These are phyloP conservation scores for Claviceps sp. DNA, from an alignment of 2,329 filamentous ascomycete genomes.

Conservation along the genomic window DNA sequence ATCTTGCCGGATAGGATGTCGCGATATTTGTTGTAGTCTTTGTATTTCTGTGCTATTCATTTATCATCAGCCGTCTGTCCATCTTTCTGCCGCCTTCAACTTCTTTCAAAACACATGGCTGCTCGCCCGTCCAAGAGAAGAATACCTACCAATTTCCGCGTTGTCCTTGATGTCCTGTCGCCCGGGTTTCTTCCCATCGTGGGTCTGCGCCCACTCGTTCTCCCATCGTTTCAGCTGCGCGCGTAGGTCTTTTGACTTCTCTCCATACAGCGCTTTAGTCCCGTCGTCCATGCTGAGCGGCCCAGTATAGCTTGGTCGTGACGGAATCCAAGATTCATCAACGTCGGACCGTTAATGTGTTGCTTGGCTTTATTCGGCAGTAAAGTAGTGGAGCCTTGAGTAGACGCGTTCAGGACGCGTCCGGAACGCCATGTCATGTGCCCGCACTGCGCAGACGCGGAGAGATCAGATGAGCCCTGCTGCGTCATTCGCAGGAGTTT, in stretches of 20 bases:
- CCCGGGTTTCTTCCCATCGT: slow-evolving; percentile 55
- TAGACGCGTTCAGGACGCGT: background rate
- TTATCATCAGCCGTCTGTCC: background rate
- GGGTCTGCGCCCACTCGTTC: slow-evolving; percentile 45
- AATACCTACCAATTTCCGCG: slow-evolving; percentile 49
- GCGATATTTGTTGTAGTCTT: slow-evolving; percentile 56
- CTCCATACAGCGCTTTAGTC: slow-evolving; percentile 32
- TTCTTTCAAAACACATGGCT: background rate
- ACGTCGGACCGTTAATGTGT: background rate
- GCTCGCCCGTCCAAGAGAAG: background rate
- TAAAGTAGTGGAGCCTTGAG: background rate
- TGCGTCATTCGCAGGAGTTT: too few relatives aligned
- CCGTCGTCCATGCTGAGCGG: slow-evolving; percentile 30
- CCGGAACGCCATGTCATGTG: too few relatives aligned
- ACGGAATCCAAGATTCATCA: background rate
- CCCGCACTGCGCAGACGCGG: too few relatives aligned
- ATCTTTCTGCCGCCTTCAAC: background rate
- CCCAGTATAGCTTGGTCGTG: background rate
- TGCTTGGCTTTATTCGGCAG: background rate
- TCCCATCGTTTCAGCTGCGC: slow-evolving; percentile 64
- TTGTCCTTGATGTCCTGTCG: slow-evolving; percentile 67
- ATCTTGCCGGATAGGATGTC: slow-evolving; percentile 43
- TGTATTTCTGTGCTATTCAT: slow-evolving; percentile 54
- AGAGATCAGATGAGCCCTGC: too few relatives aligned
- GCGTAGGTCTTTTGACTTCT: slow-evolving; percentile 42